Evolutionary conservation across 495 filamentous ascomycete species (phyloP).

Genomic region (Aspergillus steynii): DNA sequence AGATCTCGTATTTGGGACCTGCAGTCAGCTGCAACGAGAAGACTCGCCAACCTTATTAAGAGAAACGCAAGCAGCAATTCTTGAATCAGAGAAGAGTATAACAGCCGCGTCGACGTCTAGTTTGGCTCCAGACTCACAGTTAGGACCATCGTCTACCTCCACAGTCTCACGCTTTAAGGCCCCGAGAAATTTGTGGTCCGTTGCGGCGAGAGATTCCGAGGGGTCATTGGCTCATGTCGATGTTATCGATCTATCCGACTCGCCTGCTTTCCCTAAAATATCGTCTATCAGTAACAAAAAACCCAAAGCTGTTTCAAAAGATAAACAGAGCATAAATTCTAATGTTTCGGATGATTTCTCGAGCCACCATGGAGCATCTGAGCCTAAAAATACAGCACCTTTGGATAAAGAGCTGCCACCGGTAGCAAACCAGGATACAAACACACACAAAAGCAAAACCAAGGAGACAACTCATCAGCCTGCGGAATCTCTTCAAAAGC

Average conservation of each 20-base stretch:
- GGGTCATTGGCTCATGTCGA: slow-evolving; percentile 62
- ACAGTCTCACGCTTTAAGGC: slow-evolving; percentile 29
- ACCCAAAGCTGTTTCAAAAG: neutral
- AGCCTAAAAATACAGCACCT: neutral
- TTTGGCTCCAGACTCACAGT: neutral
- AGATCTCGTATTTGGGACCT: slow-evolving; percentile 88
- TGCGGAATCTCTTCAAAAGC: slow-evolving; percentile 37
- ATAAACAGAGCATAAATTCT: neutral
- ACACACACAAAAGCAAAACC: neutral
- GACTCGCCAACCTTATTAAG: slow-evolving; percentile 68
- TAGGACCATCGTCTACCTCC: slow-evolving; percentile 3
- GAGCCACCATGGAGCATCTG: neutral
- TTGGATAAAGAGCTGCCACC: neutral
- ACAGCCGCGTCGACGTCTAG: neutral
- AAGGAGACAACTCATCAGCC: slow-evolving; percentile 2
- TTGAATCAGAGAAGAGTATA: slow-evolving; percentile 50
- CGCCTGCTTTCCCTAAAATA: slow-evolving; percentile 25
- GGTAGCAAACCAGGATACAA: neutral
- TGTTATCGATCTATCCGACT: slow-evolving; percentile 56
- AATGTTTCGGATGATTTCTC: neutral
- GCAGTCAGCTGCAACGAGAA: slow-evolving; percentile 80
- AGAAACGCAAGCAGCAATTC: slow-evolving; percentile 70
- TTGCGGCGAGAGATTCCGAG: slow-evolving; percentile 61
- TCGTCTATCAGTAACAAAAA: neutral
- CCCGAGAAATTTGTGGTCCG: slow-evolving; percentile 62